These are phyloP conservation scores for Rasamsonia emersonii DNA, from an alignment of 2,329 filamentous ascomycete genomes.

Conservation along the genomic window DNA sequence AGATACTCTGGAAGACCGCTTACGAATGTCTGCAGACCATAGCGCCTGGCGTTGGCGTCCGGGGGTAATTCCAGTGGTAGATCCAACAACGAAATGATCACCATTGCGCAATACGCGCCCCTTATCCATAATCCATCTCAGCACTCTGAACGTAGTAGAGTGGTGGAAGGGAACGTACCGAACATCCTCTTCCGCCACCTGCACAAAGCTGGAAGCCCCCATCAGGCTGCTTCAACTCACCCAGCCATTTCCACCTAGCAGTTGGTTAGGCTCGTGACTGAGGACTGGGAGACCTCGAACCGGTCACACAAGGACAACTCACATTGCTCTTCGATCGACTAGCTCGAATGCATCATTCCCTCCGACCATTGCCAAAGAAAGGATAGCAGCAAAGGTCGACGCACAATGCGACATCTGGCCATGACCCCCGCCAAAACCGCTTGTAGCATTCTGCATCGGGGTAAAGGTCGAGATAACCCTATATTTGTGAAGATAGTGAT, in stretches of 20 bases:
- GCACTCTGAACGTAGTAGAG: not conserved
- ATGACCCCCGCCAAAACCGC: conserved; percentile 90
- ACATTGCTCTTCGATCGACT: conserved; percentile 72
- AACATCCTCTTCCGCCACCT: conserved; percentile 86
- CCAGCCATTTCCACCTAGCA: conserved; percentile 72
- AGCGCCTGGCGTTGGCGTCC: conserved; percentile 58
- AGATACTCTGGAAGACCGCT: conserved; percentile 73
- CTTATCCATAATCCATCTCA: no score
- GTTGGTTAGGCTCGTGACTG: conserved; percentile 14
- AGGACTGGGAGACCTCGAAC: not conserved
- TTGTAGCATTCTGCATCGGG: conserved; percentile 70
- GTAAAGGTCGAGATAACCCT: conserved; percentile 64
- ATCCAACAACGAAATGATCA: conserved; percentile 73
- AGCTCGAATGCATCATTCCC: conserved; percentile 64
- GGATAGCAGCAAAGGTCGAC: conserved; percentile 73
- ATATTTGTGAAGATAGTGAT: conserved; percentile 10
- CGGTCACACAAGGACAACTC: conserved; percentile 24
- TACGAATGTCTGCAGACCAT: conserved; percentile 58
- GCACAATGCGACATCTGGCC: conserved; percentile 85
- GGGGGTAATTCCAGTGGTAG: conserved; percentile 70
- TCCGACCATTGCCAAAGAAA: conserved; percentile 71
- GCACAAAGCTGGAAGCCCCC: conserved; percentile 84
- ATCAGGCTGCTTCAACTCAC: conserved; percentile 71
- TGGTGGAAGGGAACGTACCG: conserved; percentile 48
- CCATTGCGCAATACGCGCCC: conserved; percentile 85